phyloP scores from a whole-genome alignment of 768 basidiomycete species.

The Pleurotus tuber-regium region DNA sequence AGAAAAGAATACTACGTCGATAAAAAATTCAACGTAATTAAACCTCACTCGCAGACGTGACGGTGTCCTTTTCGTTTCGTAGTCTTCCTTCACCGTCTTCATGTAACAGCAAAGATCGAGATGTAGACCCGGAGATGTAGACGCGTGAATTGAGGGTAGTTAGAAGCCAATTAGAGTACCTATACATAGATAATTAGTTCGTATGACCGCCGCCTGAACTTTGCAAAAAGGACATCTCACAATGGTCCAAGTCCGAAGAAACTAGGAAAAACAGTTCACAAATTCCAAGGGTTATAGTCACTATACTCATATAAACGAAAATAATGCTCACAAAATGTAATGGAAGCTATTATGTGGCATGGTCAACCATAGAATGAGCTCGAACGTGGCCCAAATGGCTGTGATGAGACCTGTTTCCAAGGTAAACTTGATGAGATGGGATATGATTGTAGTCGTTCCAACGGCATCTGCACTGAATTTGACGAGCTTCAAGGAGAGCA shows the following conservation, averaged over 20 bases:
- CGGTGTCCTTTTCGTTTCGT: too few species aligned
- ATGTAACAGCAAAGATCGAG: too few species aligned
- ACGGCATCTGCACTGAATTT: neutral
- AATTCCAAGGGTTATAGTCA: neutral
- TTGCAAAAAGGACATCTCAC: neutral
- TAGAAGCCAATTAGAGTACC: conserved; percentile 11
- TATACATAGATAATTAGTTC: neutral
- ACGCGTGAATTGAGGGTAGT: conserved; percentile 10
- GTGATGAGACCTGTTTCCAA: conserved; percentile 14
- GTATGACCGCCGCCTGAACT: neutral
- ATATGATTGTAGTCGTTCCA: neutral
- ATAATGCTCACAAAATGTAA: conserved; percentile 11
- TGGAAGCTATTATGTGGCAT: conserved; percentile 12
- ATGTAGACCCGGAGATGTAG: neutral
- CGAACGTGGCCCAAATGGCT: conserved; percentile 8
- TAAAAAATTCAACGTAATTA: too few species aligned
- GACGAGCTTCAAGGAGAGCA: neutral
- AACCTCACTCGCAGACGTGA: too few species aligned
- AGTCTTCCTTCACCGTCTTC: too few species aligned
- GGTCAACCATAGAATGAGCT: conserved; percentile 10
- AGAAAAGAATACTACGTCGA: too few species aligned
- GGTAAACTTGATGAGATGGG: conserved; percentile 7
- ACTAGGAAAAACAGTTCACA: neutral
- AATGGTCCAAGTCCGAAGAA: neutral
- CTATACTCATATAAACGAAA: too few species aligned